Percentiles rank a stretch among this genome's conserved stretches.
These are phyloP conservation scores for Fusarium tricinctum DNA, from an alignment of 2,329 filamentous ascomycete species.

Conservation along the genomic window DNA sequence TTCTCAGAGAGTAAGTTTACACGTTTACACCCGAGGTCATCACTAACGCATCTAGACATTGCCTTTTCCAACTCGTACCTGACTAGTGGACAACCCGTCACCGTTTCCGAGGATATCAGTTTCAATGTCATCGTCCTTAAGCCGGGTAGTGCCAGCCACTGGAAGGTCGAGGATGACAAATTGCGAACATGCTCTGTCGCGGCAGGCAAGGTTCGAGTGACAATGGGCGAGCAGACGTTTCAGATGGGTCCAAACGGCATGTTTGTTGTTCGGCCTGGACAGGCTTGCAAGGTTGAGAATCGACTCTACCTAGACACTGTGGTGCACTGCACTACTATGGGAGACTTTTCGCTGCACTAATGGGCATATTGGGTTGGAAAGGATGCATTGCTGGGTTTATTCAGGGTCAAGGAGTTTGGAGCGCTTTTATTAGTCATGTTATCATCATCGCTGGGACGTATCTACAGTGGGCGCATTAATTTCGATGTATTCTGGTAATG, in stretches of 20 bases:
- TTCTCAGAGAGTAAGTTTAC: slow-evolving; percentile 55
- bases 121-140: slow-evolving; percentile 60
- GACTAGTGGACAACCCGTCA: slow-evolving; percentile 54
- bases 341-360: slow-evolving; percentile 39
- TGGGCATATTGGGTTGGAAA: background rate
- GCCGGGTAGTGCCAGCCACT: slow-evolving; percentile 55
- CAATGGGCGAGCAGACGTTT: slow-evolving; percentile 56
- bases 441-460: background rate
- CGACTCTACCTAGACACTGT: slow-evolving; percentile 60
- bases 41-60: slow-evolving; percentile 53
- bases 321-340: slow-evolving; percentile 58
- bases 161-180: slow-evolving; percentile 49
- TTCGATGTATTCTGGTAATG: no score
- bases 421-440: background rate
- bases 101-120: slow-evolving; percentile 55
- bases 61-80: slow-evolving; percentile 61
- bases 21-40: background rate
- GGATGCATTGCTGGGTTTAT: background rate
- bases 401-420: slow-evolving; percentile 16
- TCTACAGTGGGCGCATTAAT: no score
- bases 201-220: slow-evolving; percentile 59
- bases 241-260: slow-evolving; percentile 60
- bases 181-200: slow-evolving; percentile 59
- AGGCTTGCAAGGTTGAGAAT: slow-evolving; percentile 58
- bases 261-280: slow-evolving; percentile 59